A percentile compares a stretch with the other conserved stretches of the same genome.
Evolutionary conservation across 2,329 filamentous ascomycete species (phyloP).

Genomic region (Lasiodiplodia citricola): DNA sequence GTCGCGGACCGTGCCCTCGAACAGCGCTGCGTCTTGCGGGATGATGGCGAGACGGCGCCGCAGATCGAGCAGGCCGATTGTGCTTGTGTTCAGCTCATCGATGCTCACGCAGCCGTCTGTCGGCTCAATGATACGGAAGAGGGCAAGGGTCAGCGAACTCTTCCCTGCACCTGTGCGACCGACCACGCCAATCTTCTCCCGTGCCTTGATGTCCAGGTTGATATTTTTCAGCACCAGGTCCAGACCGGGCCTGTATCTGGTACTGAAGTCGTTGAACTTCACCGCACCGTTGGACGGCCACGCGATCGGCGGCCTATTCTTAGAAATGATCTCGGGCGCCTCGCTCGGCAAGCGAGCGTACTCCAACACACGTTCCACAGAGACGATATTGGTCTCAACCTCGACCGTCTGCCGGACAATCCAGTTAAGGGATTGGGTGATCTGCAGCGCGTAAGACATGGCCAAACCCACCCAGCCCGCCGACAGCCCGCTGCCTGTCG

Average conservation of each 20-base stretch:
- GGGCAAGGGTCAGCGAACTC: conserved; percentile 86
- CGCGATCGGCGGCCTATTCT: conserved; percentile 82
- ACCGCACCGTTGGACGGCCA: conserved; percentile 92
- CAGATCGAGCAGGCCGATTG: conserved; percentile 87
- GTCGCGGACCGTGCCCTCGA: conserved; percentile 90
- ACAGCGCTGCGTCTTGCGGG: conserved; percentile 94
- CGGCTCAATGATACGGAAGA: conserved; percentile 96
- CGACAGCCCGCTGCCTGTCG: conserved; percentile 66
- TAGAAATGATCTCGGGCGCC: conserved; percentile 90
- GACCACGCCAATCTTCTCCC: conserved; percentile 97
- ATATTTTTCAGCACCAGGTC: conserved; percentile 94
- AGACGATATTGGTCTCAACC: conserved; percentile 99
- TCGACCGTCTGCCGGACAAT: conserved; percentile 98
- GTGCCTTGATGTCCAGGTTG: conserved; percentile 88
- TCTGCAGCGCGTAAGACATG: conserved; percentile 97
- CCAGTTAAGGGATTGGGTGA: conserved; percentile 97
- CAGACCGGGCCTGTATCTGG: conserved; percentile 85
- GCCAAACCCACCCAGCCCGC: conserved; percentile 85
- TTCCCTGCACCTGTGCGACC: conserved; percentile 96
- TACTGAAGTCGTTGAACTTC: conserved; percentile 91
- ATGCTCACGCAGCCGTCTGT: conserved; percentile 83
- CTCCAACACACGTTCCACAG: conserved; percentile 95
- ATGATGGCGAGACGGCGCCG: conserved; percentile 92
- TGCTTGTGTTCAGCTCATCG: conserved; percentile 85
- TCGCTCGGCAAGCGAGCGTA: conserved; percentile 91